phyloP scores from a whole-genome alignment of 441 rosid species.

The Pelargonium citronellum region DNA sequence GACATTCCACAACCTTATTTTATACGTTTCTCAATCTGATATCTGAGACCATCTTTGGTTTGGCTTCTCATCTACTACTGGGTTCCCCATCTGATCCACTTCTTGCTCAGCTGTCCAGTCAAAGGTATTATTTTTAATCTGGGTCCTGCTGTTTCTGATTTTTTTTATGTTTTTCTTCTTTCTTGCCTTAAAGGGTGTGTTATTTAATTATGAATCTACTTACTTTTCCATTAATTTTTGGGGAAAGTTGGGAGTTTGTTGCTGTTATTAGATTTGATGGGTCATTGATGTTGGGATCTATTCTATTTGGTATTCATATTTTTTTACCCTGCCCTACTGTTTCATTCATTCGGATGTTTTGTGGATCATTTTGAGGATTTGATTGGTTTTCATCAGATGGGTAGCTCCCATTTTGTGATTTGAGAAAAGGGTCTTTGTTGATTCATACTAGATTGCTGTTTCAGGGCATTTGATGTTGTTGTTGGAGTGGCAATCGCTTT shows the following conservation, averaged over 20 bases:
- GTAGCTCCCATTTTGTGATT: slow-evolving; percentile 9
- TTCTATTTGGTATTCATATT: not conserved
- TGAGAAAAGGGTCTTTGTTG: not conserved
- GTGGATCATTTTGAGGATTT: slow-evolving; percentile 13
- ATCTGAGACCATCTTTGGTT: slow-evolving; percentile 23
- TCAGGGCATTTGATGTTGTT: not conserved
- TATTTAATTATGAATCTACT: not conserved
- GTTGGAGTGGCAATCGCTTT: not conserved
- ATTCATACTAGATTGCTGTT: not conserved
- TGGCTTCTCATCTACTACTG: slow-evolving; percentile 17
- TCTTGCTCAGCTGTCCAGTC: slow-evolving; percentile 25
- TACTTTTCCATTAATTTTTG: not conserved
- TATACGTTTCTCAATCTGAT: slow-evolving; percentile 22
- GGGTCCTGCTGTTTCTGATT: slow-evolving; percentile 20
- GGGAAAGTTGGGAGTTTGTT: not conserved
- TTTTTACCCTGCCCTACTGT: not conserved
- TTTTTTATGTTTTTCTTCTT: not conserved
- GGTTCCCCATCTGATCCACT: slow-evolving; percentile 25
- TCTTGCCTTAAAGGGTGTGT: not conserved
- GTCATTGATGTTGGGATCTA: slow-evolving; percentile 5
- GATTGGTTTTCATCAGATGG: slow-evolving; percentile 4
- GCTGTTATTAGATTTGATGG: slow-evolving; percentile 5
- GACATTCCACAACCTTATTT: slow-evolving; percentile 32
- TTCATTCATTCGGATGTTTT: not conserved
- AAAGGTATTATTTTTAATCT: slow-evolving; percentile 35